Conservation (phyloP, 1,284 basidiomycete species). For the Cystobasidiaceae sp. region DNA sequence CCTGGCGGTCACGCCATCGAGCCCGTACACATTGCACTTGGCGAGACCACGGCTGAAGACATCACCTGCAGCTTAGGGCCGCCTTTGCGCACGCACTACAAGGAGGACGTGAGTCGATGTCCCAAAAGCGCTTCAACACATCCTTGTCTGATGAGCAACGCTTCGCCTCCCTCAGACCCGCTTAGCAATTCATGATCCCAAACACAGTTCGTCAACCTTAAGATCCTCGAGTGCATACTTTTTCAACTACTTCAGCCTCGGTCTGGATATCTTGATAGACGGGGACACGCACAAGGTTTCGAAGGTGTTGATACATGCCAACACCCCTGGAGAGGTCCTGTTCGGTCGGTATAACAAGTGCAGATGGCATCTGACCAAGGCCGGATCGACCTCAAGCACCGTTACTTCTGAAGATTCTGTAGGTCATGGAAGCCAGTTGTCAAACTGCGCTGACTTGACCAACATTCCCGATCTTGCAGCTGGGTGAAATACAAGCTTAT, state of each 20-base stretch:
- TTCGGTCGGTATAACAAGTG: conserved; percentile 40
- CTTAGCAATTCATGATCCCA: conserved; percentile 6
- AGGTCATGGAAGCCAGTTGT: too few relatives aligned
- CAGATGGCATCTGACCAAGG: conserved; percentile 23
- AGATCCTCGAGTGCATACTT: conserved; percentile 40
- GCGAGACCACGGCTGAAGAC: conserved; percentile 40
- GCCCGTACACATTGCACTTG: conserved; percentile 5
- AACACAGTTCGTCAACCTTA: background rate
- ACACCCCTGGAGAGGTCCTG: conserved; percentile 42
- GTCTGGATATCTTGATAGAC: conserved; percentile 41
- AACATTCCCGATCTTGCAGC: too few relatives aligned
- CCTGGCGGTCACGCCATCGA: background rate
- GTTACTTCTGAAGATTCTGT: conserved; percentile 5
- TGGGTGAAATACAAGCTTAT: too few relatives aligned
- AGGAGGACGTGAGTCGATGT: conserved; percentile 40
- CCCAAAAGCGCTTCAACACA: background rate
- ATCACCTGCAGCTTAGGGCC: conserved; percentile 41
- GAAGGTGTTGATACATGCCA: conserved; percentile 42
- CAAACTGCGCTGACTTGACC: too few relatives aligned
- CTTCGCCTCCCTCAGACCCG: background rate
- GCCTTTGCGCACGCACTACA: conserved; percentile 41
- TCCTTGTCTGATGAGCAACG: background rate
- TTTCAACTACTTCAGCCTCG: conserved; percentile 41
- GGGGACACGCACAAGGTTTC: conserved; percentile 32
- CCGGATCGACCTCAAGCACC: background rate